Base-by-base conservation (phyloP, 2,329 filamentous ascomycete species). In the Tolypocladium album region DNA sequence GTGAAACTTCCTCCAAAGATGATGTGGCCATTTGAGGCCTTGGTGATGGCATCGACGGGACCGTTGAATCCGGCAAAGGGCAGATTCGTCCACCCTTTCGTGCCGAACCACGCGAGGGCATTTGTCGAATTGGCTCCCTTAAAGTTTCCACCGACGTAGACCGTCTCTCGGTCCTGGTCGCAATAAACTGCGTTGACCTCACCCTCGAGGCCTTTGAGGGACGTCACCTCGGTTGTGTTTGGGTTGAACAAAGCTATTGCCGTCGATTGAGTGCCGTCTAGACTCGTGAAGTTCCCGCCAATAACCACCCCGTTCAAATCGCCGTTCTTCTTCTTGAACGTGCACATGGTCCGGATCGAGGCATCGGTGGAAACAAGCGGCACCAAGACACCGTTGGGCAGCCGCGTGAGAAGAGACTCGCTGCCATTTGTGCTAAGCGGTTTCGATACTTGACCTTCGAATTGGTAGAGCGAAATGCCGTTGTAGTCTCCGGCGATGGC, bases 51-150 rank as follows among this genome's bases (percentile, higher is more conserved):
- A 63, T 85, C 84, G 58, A 99, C 92, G 2, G 90, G 90, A 34
- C 92, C 92, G 74, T 97, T 97, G 76, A 99, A 96, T 27, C 95
- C 95, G 47, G 87, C 86, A 76, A 99, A 99, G 2, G 93, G 88
- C 60, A 99, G 76, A 68, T 90, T 88, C 24, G 82, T 83, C 88
- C 90, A 97, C 56, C 83, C 85, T 38, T 84, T 77, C 12, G 78
- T 82, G 34, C 79, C 79, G 31, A 82, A 79, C 91, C 91, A 97
- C 15, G 89, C 84, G 66, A 97, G 88, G 7, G 93, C 95, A 72
- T 99, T 97, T 34, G 88, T 90, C 8, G 92, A 94, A 69, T 94
- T 90, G 43, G 78, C 82, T 50, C 86, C 87, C 60, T 83, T 86
- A 71, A 99, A 97, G 62, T 85, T 88, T 36, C 94, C 94, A 61